Evolutionary conservation across 192 early-diverging fungal genomes (phyloP).

Genomic region (Entophlyctis luteolus): DNA sequence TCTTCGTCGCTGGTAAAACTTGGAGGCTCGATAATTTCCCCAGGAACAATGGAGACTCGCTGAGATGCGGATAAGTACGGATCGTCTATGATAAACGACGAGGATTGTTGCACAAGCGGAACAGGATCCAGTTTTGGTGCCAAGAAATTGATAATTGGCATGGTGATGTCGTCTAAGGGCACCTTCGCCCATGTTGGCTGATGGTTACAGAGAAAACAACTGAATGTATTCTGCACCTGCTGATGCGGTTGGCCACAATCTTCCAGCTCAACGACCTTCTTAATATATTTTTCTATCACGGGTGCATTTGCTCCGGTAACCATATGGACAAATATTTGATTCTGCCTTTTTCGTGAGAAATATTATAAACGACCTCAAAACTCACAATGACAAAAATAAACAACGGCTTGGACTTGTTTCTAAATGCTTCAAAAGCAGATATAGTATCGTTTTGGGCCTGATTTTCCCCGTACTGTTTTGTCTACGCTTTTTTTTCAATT

Average conservation of each 20-base stretch:
- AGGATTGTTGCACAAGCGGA: too few relatives aligned
- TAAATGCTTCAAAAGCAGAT: conserved; percentile 35
- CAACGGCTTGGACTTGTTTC: conserved; percentile 55
- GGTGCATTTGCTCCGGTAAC: conserved; percentile 58
- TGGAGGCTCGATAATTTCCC: not conserved
- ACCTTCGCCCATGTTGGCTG: not conserved
- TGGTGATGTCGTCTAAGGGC: not conserved
- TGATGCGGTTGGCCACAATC: not conserved
- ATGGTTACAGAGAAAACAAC: not conserved
- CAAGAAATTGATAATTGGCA: not conserved
- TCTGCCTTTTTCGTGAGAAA: not conserved
- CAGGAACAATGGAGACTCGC: not conserved
- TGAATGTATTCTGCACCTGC: not conserved
- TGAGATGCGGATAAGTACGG: not conserved
- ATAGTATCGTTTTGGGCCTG: conserved; percentile 53
- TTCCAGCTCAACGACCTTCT: conserved; percentile 50
- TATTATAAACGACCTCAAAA: not conserved
- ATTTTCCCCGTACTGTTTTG: not conserved
- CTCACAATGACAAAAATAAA: conserved; percentile 54
- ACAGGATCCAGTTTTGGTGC: too few relatives aligned
- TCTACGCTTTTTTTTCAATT: not conserved
- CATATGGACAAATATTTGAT: conserved; percentile 15
- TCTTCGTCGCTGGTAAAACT: not conserved
- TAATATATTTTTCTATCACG: conserved; percentile 52
- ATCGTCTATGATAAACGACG: too few relatives aligned